Base-by-base conservation (phyloP, 352 stramenopile genomes). In the Phytopythium ostracodes region DNA sequence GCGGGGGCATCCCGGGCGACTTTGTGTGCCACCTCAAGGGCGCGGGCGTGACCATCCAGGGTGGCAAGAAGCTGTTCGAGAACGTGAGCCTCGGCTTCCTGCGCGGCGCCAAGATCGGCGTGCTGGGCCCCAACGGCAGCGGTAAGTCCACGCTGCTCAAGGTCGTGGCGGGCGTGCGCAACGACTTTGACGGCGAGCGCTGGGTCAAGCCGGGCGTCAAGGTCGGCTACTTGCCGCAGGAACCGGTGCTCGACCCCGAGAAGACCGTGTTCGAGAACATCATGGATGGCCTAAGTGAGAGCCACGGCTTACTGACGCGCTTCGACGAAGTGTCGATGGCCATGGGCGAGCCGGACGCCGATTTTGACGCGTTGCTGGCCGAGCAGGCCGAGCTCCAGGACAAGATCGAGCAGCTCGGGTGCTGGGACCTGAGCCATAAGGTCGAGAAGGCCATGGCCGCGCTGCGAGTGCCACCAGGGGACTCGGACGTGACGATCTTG, bases 131-230 rank as follows among this genome's bases (percentile, higher is more conserved):
- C 5, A 99, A 99, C 71, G 97, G 97, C 56, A 97, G 71, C 42
- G 94, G 94, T 60, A 99, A 98, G 68, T 98, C 92, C 35, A 99
- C 96, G 40, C 77, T 99, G 17, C 78, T 99, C 14, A 99, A 99
- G 77, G 84, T 99, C 20, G 91, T 99, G 65, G 89, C 88, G 4
- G 94, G 96, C 24, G 95, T 98, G 17, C 74, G 68, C 60, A 79
- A 70, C 14, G 87, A 96, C 66, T 93, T 88, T 62, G 88, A 97
- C 63, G 90, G 90, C 27, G 86, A 96, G 67, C 75, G 89, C 14
- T 97, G 89, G 90, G 76, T 91, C 40, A 93, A 96, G 61, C 78
- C 88, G 40, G 88, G 84, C 14, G 59, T 97, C 5, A 87, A 89
- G 58, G 83, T 97, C 25, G 88, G 89, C 20, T 97, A 97, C 56